Base-by-base conservation (phyloP, 1,284 basidiomycete species). In the Malassezia furfur region DNA sequence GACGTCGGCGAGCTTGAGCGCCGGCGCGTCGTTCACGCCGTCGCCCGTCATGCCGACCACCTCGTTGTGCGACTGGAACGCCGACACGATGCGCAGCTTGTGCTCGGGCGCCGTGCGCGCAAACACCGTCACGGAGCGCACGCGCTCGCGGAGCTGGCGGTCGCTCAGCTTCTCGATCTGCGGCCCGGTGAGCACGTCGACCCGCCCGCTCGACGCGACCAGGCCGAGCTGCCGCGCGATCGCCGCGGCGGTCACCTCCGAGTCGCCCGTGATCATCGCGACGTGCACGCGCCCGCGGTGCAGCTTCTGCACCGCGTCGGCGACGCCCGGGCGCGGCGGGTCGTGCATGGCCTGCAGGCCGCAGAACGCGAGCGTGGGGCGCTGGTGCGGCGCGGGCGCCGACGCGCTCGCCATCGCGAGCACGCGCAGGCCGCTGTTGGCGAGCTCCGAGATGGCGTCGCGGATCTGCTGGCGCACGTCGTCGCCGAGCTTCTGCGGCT, bases 31-130 rank as follows among this genome's bases (percentile, higher is more conserved):
- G 73, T 98, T 96, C 11, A 98, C 93, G 70, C 91, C 91, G 75
- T 96, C 91, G 17, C 91, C 91, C 2, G 91, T 96, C 93, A 96
- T 96, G 11, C 90, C 93, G 0, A 96, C 91, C 1, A 96, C 84
- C 3, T 83, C 84, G 0, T 91, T 91, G 46, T 86, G 80, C 59
- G 84, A 78, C 78, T 96, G 91, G 76, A 88, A 89, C 22, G 91
- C 91, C 72, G 87, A 84, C 35, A 96, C 85, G 70, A 96, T 96
- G 45, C 85, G 83, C 90, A 96, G 93, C 79, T 96, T 96, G 77
- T 96, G 93, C 70, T 87, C 82, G 52, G 91, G 91, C 43, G 91
- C 94, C 68, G 91, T 94, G 65, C 91, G 79, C 47, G 93, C 91
- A 79, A 93, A 98, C 36, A 96, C 88, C 49, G 83, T 86, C 14